phyloP scores from a whole-genome alignment of 768 basidiomycete genomes.

The Mycena epipterygia region DNA sequence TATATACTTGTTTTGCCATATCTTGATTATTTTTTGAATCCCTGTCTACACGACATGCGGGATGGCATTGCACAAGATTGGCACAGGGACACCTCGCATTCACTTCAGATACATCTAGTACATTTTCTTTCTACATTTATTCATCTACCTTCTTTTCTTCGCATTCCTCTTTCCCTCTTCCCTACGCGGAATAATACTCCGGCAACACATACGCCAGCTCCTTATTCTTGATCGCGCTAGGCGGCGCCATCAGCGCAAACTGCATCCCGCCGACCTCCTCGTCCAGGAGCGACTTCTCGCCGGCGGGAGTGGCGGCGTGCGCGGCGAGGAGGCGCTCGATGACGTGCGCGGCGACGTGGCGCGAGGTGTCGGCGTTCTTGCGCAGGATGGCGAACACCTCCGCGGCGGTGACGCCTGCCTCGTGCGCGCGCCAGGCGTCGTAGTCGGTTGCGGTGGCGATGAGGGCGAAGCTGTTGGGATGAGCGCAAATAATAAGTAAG shows the following conservation, averaged over 20 bases:
- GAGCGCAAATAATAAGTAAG: background rate
- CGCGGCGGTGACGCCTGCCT: slow-evolving; percentile 87
- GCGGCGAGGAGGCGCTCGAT: slow-evolving; percentile 80
- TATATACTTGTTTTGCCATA: no score
- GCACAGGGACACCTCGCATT: no score
- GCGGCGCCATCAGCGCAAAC: slow-evolving; percentile 85
- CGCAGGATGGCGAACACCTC: slow-evolving; percentile 93
- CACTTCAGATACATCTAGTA: no score
- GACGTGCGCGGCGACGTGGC: slow-evolving; percentile 77
- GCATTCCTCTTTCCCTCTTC: no score
- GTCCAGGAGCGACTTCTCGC: slow-evolving; percentile 28
- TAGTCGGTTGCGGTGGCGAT: slow-evolving; percentile 95
- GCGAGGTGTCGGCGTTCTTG: slow-evolving; percentile 88
- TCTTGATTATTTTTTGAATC: no score
- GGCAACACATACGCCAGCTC: slow-evolving; percentile 85
- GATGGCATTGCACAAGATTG: no score
- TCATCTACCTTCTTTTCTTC: no score
- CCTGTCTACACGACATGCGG: no score
- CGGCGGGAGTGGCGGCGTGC: slow-evolving; percentile 55
- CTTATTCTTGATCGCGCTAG: slow-evolving; percentile 59
- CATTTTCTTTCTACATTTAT: no score
- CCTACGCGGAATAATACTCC: slow-evolving; percentile 67
- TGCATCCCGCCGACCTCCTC: slow-evolving; percentile 89
- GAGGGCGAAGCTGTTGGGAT: slow-evolving; percentile 92
- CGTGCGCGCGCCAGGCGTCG: slow-evolving; percentile 91